Conservation (phyloP, 208 protist species). For the Crithidia fasciculata region DNA sequence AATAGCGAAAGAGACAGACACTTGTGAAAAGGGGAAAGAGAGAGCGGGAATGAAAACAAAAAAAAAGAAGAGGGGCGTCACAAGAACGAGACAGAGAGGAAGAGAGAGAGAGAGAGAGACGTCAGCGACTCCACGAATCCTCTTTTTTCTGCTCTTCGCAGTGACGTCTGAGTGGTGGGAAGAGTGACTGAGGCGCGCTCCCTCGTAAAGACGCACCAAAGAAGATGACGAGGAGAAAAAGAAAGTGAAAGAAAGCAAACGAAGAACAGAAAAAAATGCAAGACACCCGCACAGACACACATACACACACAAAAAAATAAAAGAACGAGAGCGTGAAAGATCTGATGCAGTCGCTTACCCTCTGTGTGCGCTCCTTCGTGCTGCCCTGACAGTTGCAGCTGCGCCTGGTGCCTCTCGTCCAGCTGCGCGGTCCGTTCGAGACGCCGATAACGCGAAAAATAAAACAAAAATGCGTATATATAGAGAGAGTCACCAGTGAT, state of each 20-base stretch:
- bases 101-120: constrained; percentile 7
- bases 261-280: constrained; percentile 7
- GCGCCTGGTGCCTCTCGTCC: too few species aligned
- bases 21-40: neutral
- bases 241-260: neutral
- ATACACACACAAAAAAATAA: neutral
- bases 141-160: neutral
- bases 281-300: neutral
- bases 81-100: neutral
- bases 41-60: neutral
- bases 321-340: neutral
- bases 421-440: too few species aligned
- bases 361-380: too few species aligned
- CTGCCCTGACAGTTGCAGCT: too few species aligned
- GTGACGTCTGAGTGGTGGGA: too few species aligned
- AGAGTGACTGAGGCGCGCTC: too few species aligned
- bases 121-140: neutral
- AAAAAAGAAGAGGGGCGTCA: neutral
- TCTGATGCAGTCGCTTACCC: too few species aligned
- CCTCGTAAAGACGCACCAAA: neutral
- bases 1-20: neutral
- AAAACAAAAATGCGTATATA: too few species aligned
- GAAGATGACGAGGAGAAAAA: constrained; percentile 22
- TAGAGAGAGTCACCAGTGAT: too few species aligned
- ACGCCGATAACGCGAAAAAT: too few species aligned